Base-by-base conservation (phyloP, 1,284 basidiomycete genomes). In the Ustilago loliicola region DNA sequence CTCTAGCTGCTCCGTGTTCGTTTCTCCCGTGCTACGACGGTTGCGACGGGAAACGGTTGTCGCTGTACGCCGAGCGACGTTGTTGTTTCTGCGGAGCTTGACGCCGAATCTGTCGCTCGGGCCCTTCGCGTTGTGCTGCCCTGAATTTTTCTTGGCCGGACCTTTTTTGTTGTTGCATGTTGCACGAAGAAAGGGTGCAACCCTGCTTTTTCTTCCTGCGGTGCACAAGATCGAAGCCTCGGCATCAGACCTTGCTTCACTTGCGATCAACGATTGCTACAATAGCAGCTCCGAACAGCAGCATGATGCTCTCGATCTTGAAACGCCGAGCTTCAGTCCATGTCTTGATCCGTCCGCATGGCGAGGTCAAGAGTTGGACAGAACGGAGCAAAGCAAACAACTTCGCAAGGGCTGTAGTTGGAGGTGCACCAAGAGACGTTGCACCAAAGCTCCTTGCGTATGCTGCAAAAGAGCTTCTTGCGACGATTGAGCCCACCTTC, bases 31-130 rank as follows among this genome's bases (percentile, higher is more conserved):
- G 51, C 29, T 15, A 19, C 51, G 27, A 19, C 27, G 54, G 55
- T 57, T 57, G 55, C 40, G 15, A 34, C 21, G 55, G 38, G 27
- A 45, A 13, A 30, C 11, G 27, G 38, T 42, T 57, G 55, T 29
- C 6, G 23, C 55, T 57, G 38, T 30, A 57, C 55, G 55, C 40
- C 55, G 27, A 57, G 13, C 38, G 34, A 38, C 11, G 21, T 36
- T 36, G 34, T 21, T 25, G 21, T 9, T 23, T 45, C 42, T 45
- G 42, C 42, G 38, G 15, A 40, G 17, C 38, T 40, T n/a, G 38
- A 40, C 38, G 38, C 38, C 38, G 42, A 45, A 21, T 45, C 42
- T 45, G 42, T 50, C 48, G 48, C 45, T 48, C 25, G 17, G 25
- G 21, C 29, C 17, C 1, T 29, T 51, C 27, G 15, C 21, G 11